Percentiles rank a stretch among this genome's conserved stretches.
These are phyloP conservation scores for Ceratocystis destructans DNA, from an alignment of 2,329 filamentous ascomycete genomes.

Conservation along the genomic window DNA sequence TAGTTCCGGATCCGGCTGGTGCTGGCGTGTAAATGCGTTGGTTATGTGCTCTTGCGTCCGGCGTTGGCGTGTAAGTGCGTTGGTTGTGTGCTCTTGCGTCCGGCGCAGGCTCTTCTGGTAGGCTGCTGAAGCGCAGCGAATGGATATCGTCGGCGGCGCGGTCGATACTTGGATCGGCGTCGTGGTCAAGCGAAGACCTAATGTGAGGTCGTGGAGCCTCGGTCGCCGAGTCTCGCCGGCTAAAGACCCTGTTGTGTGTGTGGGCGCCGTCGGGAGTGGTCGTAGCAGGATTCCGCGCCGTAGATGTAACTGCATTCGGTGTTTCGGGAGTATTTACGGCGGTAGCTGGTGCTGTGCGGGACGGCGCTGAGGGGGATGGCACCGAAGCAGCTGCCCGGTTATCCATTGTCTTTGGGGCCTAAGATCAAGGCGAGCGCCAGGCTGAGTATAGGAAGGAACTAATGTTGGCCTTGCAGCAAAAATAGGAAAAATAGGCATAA, in stretches of 20 bases:
- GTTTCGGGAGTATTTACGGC: not conserved
- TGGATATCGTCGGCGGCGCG: not conserved
- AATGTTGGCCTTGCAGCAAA: not conserved
- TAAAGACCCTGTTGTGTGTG: not conserved
- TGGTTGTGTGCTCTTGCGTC: not conserved
- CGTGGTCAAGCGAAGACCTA: not conserved
- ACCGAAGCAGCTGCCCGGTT: not conserved
- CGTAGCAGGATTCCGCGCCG: not conserved
- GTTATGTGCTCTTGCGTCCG: not conserved
- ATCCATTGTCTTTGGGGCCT: not conserved
- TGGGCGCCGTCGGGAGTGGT: not conserved
- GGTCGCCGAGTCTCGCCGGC: not conserved
- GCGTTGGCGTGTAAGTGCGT: not conserved
- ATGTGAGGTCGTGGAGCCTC: not conserved
- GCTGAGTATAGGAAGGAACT: not conserved
- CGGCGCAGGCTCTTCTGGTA: not conserved
- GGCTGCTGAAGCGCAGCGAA: not conserved
- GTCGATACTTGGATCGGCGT: not conserved
- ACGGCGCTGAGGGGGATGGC: not conserved
- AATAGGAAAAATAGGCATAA: slow-evolving; percentile 18
- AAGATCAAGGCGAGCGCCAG: not conserved
- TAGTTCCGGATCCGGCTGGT: not conserved
- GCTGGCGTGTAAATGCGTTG: not conserved
- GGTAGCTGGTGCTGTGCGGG: not conserved
- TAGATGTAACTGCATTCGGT: too few relatives aligned